Conservation (phyloP, 192 early-diverging fungal species). For the Rhizophagus clarus region DNA sequence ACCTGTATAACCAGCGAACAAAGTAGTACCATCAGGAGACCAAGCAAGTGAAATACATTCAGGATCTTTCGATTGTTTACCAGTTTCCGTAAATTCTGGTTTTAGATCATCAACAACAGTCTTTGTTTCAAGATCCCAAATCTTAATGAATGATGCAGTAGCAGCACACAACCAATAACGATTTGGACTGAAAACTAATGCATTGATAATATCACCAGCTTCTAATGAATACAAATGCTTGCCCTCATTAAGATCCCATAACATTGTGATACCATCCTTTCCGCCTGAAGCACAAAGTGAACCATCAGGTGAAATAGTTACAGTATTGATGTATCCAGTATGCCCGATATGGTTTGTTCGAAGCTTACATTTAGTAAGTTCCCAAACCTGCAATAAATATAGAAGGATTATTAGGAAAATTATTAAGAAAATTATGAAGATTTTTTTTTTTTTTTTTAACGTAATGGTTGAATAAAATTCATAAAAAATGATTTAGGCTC, state of each 20-base stretch:
- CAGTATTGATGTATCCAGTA: constrained; percentile 96
- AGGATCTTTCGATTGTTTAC: constrained; percentile 70
- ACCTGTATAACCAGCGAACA: constrained; percentile 99
- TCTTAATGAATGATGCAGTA: constrained; percentile 93
- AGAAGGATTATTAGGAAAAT: not conserved
- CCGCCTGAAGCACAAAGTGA: constrained; percentile 99
- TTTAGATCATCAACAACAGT: constrained; percentile 90
- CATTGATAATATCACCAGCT: constrained; percentile 94
- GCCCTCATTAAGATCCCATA: constrained; percentile 99
- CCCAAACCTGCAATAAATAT: constrained; percentile 83
- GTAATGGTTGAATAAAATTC: too few relatives aligned
- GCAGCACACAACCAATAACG: constrained; percentile 99
- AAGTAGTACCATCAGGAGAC: constrained; percentile 96
- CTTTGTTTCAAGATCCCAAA: constrained; percentile 99
- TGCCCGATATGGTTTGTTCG: constrained; percentile 99
- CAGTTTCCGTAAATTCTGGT: constrained; percentile 70
- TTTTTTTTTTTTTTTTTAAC: too few relatives aligned
- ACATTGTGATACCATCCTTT: constrained; percentile 98
- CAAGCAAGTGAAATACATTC: constrained; percentile 97
- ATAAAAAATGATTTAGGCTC: constrained; percentile 38
- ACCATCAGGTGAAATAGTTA: constrained; percentile 99
- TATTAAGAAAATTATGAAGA: not conserved
- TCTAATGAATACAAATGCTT: constrained; percentile 99
- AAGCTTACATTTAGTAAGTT: constrained; percentile 97
- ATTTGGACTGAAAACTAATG: constrained; percentile 99